Evolutionary conservation across 2,329 filamentous ascomycete species (phyloP), one percentile per base, ranked within the genome.

Genomic region (Aspergillus ochraceoroseus): DNA sequence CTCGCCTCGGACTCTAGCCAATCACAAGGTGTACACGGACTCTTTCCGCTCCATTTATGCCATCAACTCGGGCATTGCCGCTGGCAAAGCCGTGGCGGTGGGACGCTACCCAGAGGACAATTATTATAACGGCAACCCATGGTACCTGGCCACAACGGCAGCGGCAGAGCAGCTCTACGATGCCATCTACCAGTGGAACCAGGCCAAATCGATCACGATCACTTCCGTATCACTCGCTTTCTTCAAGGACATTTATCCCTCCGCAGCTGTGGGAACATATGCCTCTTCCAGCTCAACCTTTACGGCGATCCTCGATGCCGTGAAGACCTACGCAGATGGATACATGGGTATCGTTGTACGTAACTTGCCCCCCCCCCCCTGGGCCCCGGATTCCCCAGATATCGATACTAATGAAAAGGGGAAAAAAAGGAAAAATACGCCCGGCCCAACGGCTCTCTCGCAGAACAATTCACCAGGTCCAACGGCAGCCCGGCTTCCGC

Each of bases 101-200:
- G 82, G 83, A 29, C 72, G 83, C 38, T 86, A 87, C 57, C 64
- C 79, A 0, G 82, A 86, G 60, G 85, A 94, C 52, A 64, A 71
- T 3, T 92, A 90, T 64, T 83, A 82, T 62, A 78, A 78, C 45
- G 85, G 85, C 1, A 88, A 92, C 61, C 86, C 86, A 1, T 92
- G 86, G 86, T 75, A 87, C 54, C 72, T 90, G 8, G 76, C 76
- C 53, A 90, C 83, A 1, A 71, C 87, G 19, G 85, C 84, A 1
- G 84, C 84, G 0, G 87, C 85, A 2, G 86, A 92, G 63, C 82
- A 85, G 57, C 74, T 94, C 2, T 90, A 88, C 59, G 81, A 85
- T 53, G 82, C 86, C 1, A 56, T 88, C 1, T 81, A 82, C 49
- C 79, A 83, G 34, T 90, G 84, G 83, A 72, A 82, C 47, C 64